phyloP scores from a whole-genome alignment of 345 rosid species.

The Turritis glabra region DNA sequence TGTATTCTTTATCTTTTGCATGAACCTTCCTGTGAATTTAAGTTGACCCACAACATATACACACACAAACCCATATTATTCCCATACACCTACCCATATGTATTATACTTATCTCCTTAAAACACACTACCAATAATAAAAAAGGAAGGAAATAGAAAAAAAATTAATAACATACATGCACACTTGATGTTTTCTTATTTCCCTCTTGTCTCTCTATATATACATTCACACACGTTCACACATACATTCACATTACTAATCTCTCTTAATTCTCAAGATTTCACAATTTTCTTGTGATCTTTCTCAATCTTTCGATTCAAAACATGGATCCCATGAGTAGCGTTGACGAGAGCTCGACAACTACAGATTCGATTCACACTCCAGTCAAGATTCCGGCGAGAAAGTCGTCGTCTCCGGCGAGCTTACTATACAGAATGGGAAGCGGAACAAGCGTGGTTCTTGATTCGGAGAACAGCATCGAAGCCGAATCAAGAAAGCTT shows the following conservation, averaged over 20 bases:
- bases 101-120: conserved; percentile 17
- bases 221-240: background rate
- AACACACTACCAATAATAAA: conserved; percentile 14
- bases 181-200: conserved; percentile 37
- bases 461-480: conserved; percentile 59
- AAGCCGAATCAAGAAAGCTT: conserved; percentile 80
- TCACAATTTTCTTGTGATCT: conserved; percentile 31
- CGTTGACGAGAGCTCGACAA: conserved; percentile 31
- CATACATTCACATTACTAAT: conserved; percentile 5
- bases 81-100: conserved; percentile 35
- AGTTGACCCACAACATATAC: conserved; percentile 34
- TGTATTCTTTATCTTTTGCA: conserved; percentile 7
- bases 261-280: conserved; percentile 22
- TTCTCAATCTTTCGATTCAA: background rate
- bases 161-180: conserved; percentile 27
- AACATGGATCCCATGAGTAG: conserved; percentile 27
- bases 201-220: conserved; percentile 30
- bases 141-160: background rate
- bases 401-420: conserved; percentile 33
- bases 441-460: conserved; percentile 62
- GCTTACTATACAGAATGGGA: conserved; percentile 52
- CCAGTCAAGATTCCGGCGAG: background rate
- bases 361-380: conserved; percentile 6
- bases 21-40: conserved; percentile 27
- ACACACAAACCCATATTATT: conserved; percentile 24